Conservation (phyloP, 75 land plant species). For the Pinus tabuliformis region DNA sequence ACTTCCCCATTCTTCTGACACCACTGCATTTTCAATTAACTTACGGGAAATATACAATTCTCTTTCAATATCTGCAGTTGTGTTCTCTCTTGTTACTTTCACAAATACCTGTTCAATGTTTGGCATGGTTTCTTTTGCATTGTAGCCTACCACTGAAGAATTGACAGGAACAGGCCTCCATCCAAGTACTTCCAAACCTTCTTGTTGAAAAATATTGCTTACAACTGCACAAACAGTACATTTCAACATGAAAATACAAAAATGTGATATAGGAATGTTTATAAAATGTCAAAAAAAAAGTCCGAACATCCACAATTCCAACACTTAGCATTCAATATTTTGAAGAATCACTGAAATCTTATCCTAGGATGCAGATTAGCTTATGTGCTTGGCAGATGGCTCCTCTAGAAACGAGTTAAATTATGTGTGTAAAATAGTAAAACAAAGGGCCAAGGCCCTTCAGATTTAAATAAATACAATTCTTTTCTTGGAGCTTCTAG, state of each 20-base stretch:
- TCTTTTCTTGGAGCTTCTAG: too few relatives aligned
- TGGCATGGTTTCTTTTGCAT: constrained; percentile 91
- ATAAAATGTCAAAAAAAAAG: not conserved
- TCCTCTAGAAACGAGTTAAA: too few relatives aligned
- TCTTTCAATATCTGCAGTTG: constrained; percentile 84
- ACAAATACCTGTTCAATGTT: constrained; percentile 91
- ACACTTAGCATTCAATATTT: too few relatives aligned
- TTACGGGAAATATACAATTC: constrained; percentile 92
- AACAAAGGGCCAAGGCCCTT: too few relatives aligned
- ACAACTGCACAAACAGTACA: constrained; percentile 60
- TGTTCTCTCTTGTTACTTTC: constrained; percentile 69
- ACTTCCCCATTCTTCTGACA: constrained; percentile 66
- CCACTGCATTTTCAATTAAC: constrained; percentile 72
- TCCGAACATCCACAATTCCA: too few relatives aligned
- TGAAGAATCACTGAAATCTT: too few relatives aligned
- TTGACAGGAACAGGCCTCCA: constrained; percentile 95
- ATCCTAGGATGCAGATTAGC: too few relatives aligned
- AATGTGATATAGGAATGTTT: too few relatives aligned
- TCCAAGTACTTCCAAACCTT: constrained; percentile 91
- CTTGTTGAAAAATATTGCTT: constrained; percentile 56
- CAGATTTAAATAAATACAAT: too few relatives aligned
- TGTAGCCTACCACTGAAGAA: constrained; percentile 74
- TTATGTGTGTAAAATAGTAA: too few relatives aligned
- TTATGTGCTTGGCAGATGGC: too few relatives aligned
- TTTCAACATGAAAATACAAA: not conserved